These are phyloP conservation scores for Wickerhamiella vanderwaltii DNA, from an alignment of 805 yeast genomes.

Conservation along the genomic window DNA sequence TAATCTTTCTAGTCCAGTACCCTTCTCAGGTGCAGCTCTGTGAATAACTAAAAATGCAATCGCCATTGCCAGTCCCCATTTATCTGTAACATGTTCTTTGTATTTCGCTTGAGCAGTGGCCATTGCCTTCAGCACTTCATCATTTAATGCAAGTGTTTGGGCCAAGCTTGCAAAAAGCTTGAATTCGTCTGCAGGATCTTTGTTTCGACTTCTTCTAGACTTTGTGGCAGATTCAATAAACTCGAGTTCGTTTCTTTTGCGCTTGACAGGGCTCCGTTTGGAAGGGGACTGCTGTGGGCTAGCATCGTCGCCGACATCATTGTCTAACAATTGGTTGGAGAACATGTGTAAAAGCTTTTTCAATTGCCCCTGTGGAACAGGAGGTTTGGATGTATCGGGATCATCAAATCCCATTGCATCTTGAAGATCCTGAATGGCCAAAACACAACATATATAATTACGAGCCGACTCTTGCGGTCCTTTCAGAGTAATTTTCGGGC, in stretches of 20 bases:
- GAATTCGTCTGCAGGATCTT: conserved; percentile 2
- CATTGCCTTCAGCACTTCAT: conserved; percentile 15
- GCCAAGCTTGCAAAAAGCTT: not conserved
- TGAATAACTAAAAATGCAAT: conserved; percentile 22
- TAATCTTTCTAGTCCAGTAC: conserved; percentile 8
- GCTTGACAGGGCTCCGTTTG: conserved; percentile 6
- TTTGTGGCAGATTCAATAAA: conserved; percentile 5
- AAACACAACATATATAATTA: conserved; percentile 18
- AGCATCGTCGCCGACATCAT: conserved; percentile 1
- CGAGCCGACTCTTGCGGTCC: conserved; percentile 20
- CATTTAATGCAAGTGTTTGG: not conserved
- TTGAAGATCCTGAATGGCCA: conserved; percentile 17
- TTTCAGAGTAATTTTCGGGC: conserved; percentile 13
- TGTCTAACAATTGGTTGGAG: not conserved
- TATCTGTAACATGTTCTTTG: conserved; percentile 25
- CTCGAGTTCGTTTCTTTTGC: conserved; percentile 4
- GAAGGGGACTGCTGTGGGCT: not conserved
- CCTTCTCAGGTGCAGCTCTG: conserved; percentile 24
- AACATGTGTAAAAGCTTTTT: conserved; percentile 15
- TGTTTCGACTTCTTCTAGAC: conserved; percentile 6
- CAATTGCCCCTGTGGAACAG: conserved; percentile 18
- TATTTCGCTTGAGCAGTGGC: conserved; percentile 23
- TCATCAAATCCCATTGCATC: conserved; percentile 9
- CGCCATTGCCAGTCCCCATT: conserved; percentile 28
- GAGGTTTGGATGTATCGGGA: conserved; percentile 16